These are phyloP conservation scores for Neonectria neomacrospora DNA, from an alignment of 2,329 filamentous ascomycete species.

Conservation along the genomic window DNA sequence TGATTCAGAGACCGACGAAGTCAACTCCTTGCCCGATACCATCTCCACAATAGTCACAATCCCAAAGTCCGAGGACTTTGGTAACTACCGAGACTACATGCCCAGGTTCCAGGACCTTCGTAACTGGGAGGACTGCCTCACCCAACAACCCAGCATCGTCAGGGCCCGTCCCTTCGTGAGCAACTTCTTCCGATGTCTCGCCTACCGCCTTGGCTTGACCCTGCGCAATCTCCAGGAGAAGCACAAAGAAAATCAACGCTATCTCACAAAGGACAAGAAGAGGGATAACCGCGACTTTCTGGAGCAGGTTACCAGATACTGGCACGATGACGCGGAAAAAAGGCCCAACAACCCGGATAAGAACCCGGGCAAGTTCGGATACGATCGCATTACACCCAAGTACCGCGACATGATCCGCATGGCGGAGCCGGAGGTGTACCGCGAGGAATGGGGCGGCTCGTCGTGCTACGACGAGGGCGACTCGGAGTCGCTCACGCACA, in stretches of 20 bases:
- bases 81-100: constrained; percentile 27
- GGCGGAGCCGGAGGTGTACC: constrained; percentile 45
- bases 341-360: constrained; percentile 33
- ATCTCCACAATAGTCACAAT: constrained; percentile 31
- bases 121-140: neutral
- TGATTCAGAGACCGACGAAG: constrained; percentile 7
- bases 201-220: constrained; percentile 54
- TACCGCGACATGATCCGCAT: constrained; percentile 47
- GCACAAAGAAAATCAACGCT: constrained; percentile 16
- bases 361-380: constrained; percentile 17
- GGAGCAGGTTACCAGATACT: constrained; percentile 22
- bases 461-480: constrained; percentile 25
- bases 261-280: constrained; percentile 23
- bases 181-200: constrained; percentile 45
- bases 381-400: constrained; percentile 29
- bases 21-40: constrained; percentile 16
- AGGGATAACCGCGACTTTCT: constrained; percentile 30
- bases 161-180: constrained; percentile 7
- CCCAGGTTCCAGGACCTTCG: constrained; percentile 30
- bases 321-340: constrained; percentile 30
- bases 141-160: neutral
- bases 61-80: constrained; percentile 20
- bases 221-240: constrained; percentile 31
- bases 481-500: constrained; percentile 29
- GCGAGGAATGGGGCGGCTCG: constrained; percentile 17